Conservation (phyloP, 2,329 filamentous ascomycete species). For the Lasiodiplodia theobromae region DNA sequence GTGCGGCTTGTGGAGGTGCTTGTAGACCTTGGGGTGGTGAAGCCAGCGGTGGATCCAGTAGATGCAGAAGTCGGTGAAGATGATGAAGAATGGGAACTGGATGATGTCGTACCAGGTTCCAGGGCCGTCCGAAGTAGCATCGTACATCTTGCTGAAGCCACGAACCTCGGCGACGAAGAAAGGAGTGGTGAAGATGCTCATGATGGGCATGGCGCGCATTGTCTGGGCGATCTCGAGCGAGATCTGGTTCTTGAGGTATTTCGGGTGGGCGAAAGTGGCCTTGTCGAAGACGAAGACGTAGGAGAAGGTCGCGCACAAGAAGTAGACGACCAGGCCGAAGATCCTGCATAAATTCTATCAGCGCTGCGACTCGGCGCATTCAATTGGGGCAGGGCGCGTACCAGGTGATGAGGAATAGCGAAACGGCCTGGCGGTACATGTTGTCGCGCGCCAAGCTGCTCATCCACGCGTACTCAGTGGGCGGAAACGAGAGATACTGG, state of each 20-base stretch:
- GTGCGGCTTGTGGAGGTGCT: constrained; percentile 91
- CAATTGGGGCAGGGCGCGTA: constrained; percentile 49
- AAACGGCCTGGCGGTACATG: constrained; percentile 73
- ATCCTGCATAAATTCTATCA: constrained; percentile 64
- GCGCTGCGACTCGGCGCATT: background rate
- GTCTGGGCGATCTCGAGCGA: constrained; percentile 84
- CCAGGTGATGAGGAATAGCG: constrained; percentile 87
- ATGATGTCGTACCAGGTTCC: constrained; percentile 78
- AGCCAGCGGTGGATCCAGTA: constrained; percentile 91
- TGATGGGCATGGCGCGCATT: constrained; percentile 76
- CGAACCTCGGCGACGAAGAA: constrained; percentile 84
- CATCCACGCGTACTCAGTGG: constrained; percentile 78
- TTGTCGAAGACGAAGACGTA: constrained; percentile 94
- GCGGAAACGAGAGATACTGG: constrained; percentile 71
- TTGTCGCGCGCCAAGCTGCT: constrained; percentile 82
- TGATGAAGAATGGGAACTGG: constrained; percentile 87
- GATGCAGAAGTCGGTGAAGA: constrained; percentile 88
- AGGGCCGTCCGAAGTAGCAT: constrained; percentile 76
- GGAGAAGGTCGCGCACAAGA: constrained; percentile 80
- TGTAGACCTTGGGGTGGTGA: constrained; percentile 84
- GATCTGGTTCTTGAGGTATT: constrained; percentile 94
- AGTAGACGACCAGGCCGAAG: constrained; percentile 86
- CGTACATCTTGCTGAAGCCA: constrained; percentile 87
- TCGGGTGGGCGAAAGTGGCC: constrained; percentile 84
- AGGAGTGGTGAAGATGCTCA: constrained; percentile 81